Evolutionary conservation across 2,329 filamentous ascomycete species (phyloP).

Genomic region (Fusarium sp.): DNA sequence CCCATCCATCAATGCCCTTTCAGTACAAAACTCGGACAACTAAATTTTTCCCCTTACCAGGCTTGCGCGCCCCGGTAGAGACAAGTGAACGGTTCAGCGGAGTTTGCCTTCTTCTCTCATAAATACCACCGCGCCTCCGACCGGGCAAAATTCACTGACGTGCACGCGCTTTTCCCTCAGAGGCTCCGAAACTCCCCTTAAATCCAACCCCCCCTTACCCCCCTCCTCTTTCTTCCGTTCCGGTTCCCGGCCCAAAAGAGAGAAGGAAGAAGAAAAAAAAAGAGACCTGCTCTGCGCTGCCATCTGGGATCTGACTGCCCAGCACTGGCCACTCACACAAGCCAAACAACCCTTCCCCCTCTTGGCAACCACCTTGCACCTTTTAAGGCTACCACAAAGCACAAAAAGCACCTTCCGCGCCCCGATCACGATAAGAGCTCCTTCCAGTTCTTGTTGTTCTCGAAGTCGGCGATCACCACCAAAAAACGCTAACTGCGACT

Average conservation of each 20-base stretch:
- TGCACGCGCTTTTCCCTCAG: conserved; percentile 61
- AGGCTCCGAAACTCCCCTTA: conserved; percentile 54
- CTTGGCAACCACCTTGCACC: conserved; percentile 39
- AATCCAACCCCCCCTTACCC: conserved; percentile 44
- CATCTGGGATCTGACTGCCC: conserved; percentile 5
- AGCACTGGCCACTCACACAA: conserved; percentile 30
- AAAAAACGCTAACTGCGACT: conserved; percentile 13
- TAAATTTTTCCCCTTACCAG: conserved; percentile 53
- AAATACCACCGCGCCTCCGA: conserved; percentile 61
- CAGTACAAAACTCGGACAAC: conserved; percentile 49
- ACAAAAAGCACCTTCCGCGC: conserved; percentile 39
- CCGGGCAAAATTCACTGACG: conserved; percentile 59
- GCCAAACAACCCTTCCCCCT: conserved; percentile 9
- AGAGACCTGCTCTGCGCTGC: conserved; percentile 34
- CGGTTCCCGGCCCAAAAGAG: conserved; percentile 35
- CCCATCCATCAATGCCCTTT: conserved; percentile 13
- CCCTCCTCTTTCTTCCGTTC: conserved; percentile 26
- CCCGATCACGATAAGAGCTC: conserved; percentile 41
- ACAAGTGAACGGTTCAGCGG: conserved; percentile 53
- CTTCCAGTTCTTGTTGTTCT: conserved; percentile 36
- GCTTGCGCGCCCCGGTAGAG: conserved; percentile 54
- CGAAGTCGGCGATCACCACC: conserved; percentile 35
- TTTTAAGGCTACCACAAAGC: conserved; percentile 34
- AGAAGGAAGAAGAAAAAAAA: conserved; percentile 39
- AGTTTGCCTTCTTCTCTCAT: conserved; percentile 57